These are phyloP conservation scores for Rutstroemia sp. DNA, from an alignment of 2,329 filamentous ascomycete species.

Conservation along the genomic window DNA sequence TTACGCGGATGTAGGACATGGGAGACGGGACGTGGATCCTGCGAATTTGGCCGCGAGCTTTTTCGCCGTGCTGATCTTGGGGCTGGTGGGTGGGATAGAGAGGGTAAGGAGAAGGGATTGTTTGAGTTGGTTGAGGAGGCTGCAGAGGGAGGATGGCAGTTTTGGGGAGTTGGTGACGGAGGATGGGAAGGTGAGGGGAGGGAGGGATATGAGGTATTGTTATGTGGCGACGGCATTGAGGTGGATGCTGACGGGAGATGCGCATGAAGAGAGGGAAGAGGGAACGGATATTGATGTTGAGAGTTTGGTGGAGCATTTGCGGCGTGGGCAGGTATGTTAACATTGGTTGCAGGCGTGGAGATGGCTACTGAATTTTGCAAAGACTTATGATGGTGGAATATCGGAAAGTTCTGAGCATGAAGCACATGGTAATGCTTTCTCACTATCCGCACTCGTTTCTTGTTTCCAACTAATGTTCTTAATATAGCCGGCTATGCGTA, in stretches of 20 bases:
- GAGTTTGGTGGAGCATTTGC: constrained; percentile 62
- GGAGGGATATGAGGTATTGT: constrained; percentile 79
- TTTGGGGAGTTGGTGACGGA: constrained; percentile 75
- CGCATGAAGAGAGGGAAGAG: constrained; percentile 36
- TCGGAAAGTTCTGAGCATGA: constrained; percentile 29
- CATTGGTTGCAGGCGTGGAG: background rate
- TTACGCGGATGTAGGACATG: constrained; percentile 31
- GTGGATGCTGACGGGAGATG: constrained; percentile 67
- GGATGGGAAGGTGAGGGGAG: constrained; percentile 58
- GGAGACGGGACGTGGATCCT: constrained; percentile 58
- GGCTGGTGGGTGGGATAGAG: constrained; percentile 50
- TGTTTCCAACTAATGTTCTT: background rate
- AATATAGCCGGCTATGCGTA: constrained; percentile 76
- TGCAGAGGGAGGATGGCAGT: constrained; percentile 81
- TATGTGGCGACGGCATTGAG: constrained; percentile 77
- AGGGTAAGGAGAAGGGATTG: constrained; percentile 61
- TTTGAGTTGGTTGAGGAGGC: constrained; percentile 62
- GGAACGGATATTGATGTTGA: constrained; percentile 70
- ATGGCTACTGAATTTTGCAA: constrained; percentile 12
- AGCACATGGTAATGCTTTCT: constrained; percentile 24
- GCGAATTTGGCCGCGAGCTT: constrained; percentile 82
- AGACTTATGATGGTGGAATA: constrained; percentile 30
- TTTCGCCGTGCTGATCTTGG: constrained; percentile 73
- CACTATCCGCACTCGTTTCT: background rate
- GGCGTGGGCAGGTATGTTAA: constrained; percentile 47